These are phyloP conservation scores for Bothriochloa decipiens DNA, from an alignment of 176 grass and related monocot species.

Conservation along the genomic window DNA sequence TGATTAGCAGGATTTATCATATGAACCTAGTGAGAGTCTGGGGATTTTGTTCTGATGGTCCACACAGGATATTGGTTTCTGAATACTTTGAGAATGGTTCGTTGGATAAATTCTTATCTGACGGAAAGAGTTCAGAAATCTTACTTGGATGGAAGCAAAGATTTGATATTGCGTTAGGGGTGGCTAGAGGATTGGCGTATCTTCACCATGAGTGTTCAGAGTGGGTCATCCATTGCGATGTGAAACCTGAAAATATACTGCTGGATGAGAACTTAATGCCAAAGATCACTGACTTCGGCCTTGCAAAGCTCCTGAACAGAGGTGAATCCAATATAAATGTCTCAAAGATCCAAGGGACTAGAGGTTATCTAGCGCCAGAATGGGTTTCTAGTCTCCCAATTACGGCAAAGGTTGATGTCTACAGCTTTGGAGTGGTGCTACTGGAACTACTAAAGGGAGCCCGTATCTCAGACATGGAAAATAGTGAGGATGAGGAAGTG, in stretches of 20 bases:
- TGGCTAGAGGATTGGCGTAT: constrained; percentile 37
- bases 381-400: constrained; percentile 54
- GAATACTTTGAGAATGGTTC: constrained; percentile 37
- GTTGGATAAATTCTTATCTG: constrained; percentile 28
- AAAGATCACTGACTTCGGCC: constrained; percentile 38
- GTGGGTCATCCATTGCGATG: constrained; percentile 36
- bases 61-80: constrained; percentile 42
- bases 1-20: constrained; percentile 36
- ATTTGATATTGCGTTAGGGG: constrained; percentile 11
- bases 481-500: constrained; percentile 25
- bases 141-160: constrained; percentile 30
- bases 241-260: constrained; percentile 43
- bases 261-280: constrained; percentile 31
- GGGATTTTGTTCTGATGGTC: constrained; percentile 34
- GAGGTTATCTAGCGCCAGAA: constrained; percentile 56
- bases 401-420: constrained; percentile 60
- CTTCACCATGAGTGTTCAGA: constrained; percentile 40
- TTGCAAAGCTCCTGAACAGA: constrained; percentile 38
- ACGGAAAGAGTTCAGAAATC: background rate
- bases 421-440: constrained; percentile 55
- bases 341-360: constrained; percentile 52
- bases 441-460: constrained; percentile 48
- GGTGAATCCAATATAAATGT: constrained; percentile 34
- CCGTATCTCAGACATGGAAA: constrained; percentile 36
- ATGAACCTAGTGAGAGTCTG: constrained; percentile 39